Evolutionary conservation across 345 rosid species (phyloP), one percentile per base, ranked within the genome.

Genomic region (Populus simonii): DNA sequence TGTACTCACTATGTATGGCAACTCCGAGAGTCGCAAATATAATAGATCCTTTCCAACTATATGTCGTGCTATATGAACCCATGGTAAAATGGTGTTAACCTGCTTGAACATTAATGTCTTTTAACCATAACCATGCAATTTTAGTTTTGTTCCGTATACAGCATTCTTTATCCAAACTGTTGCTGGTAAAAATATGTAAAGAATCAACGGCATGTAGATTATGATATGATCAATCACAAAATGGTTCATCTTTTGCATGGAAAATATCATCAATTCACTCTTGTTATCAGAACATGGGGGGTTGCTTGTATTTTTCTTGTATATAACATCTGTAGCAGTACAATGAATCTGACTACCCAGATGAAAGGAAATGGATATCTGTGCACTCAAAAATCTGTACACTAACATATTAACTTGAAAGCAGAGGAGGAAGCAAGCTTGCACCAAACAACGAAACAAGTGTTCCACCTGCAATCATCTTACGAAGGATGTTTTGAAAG

Each of bases 401-500:
- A 12, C 7, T 17, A 12, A 51, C 31, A 49, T 5, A 67, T 35
- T 66, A 66, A 75, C 16, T 67, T 47, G 8, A 18, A 33, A 66
- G 47, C 18, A 29, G 61, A 65, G 39, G 9, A 66, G 13, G 38
- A 70, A 70, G 33, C 29, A 27, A 45, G n/a, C 23, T 9, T 18
- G n/a, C 8, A 18, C 9, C 57, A 5, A 51, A 51, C 8, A 51
- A 39, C 7, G 12, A 10, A 43, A 68, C 57, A 63, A n/a, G 8
- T 31, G 25, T 23, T 27, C 67, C 76, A 51, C n/a, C 9, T 38
- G 33, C n/a, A 8, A 18, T 81, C 76, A 89, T 85, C 90, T 79
- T 33, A 89, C 65, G 29, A 74, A 86, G 43, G 84, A 80, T 57
- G 83, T 76, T 78, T 85, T 87, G 4, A 89, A 79, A 43, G 92